Conservation (phyloP, 2,329 filamentous ascomycete species). For the Blastomyces gilchristii region DNA sequence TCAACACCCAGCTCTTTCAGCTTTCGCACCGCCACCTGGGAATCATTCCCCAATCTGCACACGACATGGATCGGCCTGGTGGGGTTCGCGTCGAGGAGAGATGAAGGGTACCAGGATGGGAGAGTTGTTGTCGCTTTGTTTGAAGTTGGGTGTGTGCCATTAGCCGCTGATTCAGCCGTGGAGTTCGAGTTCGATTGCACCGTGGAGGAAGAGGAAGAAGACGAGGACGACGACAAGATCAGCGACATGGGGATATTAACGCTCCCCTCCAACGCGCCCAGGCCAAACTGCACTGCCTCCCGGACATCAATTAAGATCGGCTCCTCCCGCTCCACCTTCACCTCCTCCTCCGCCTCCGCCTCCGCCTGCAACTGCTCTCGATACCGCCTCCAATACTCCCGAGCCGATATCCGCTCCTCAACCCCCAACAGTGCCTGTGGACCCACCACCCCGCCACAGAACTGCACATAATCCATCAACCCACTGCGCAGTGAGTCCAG, state of each 20-base stretch:
- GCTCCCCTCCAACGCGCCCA: conserved; percentile 65
- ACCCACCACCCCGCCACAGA: conserved; percentile 56
- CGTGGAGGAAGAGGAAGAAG: not conserved
- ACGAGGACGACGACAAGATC: conserved; percentile 26
- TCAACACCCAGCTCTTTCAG: conserved; percentile 32
- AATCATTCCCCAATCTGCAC: conserved; percentile 42
- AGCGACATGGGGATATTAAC: conserved; percentile 47
- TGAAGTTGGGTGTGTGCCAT: not conserved
- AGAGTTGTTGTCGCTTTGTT: not conserved
- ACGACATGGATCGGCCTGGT: conserved; percentile 33
- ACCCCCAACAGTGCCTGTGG: conserved; percentile 49
- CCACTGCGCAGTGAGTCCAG: conserved; percentile 52
- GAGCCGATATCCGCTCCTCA: conserved; percentile 57
- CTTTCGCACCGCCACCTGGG: conserved; percentile 36
- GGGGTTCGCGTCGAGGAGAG: conserved; percentile 14
- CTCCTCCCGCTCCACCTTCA: conserved; percentile 13
- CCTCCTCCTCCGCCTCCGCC: conserved; percentile 6
- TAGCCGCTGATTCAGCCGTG: not conserved
- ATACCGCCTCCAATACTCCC: conserved; percentile 43
- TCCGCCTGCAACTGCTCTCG: not conserved
- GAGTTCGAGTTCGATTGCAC: not conserved
- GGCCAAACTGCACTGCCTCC: conserved; percentile 72
- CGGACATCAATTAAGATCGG: conserved; percentile 71
- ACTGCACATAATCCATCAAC: conserved; percentile 70
- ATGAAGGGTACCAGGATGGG: conserved; percentile 21